Evolutionary conservation across 305 asterid genomes (phyloP), one percentile per base, ranked within the genome.

Genomic region (Striga hermonthica): DNA sequence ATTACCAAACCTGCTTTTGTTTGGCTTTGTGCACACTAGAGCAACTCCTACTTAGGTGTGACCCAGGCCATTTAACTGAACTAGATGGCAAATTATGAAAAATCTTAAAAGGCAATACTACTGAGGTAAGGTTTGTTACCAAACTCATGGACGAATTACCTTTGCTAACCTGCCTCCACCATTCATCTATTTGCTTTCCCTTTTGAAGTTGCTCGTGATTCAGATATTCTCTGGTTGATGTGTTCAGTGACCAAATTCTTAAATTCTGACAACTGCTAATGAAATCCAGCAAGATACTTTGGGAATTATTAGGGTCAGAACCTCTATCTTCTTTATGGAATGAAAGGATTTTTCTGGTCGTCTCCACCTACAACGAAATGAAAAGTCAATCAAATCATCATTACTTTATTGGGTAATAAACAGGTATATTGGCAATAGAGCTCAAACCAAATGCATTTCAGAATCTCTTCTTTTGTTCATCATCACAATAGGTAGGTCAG

Each of bases 131-230:
- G 44, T 40, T 35, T 61, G 64, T 43, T 38, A 35, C 62, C 60
- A 36, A 39, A 48, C 43, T 48, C 44, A 65, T 36, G 52, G 69
- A 72, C 61, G 52, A 65, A 69, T 22, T 86, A 93, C 99, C 99
- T 90, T 88, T 93, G 78, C 81, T 82, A 54, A 79, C 89, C 82
- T 90, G 99, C 83, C 85, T 90, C 99, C 99, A 88, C 99, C 99
- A 93, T 81, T 93, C 99, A 76, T 93, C 99, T 63, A 93, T 93
- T 74, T 93, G 97, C 74, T 93, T 93, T 81, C 99, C 99, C 79
- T 93, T 93, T 73, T 93, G 96, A 76, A 93, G 96, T 78, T 88
- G 97, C 81, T 93, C 99, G 35, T 84, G 82, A 74, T 90, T 93
- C 80, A 93, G 76, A 77, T 81, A 90, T 71, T 93, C 99, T 78